Percentiles rank a stretch among this genome's conserved stretches.
These are phyloP conservation scores for Blastobotrys peoriensis DNA, from an alignment of 805 yeast species.

Conservation along the genomic window DNA sequence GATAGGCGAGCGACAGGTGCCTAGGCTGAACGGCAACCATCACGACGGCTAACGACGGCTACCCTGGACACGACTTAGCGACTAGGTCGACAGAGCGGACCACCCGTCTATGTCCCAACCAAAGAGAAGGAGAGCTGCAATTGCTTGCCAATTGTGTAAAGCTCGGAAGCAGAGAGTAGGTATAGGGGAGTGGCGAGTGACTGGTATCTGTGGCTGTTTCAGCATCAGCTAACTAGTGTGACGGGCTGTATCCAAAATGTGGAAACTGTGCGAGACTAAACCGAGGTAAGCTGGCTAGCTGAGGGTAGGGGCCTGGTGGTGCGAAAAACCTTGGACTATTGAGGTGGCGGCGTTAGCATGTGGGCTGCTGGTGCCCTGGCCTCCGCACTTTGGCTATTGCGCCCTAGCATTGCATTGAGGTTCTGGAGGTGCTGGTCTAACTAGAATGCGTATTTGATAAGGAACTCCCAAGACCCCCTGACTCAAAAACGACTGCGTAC, in stretches of 20 bases:
- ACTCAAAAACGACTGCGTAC: background rate
- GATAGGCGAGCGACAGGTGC: too few species aligned
- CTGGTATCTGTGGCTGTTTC: too few species aligned
- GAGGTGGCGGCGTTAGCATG: too few species aligned
- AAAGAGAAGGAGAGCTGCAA: slow-evolving; percentile 10
- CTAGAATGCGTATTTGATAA: slow-evolving; percentile 4
- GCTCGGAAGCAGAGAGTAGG: slow-evolving; percentile 12
- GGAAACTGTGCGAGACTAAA: slow-evolving; percentile 3
- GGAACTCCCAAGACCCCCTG: slow-evolving; percentile 1
- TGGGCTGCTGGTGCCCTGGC: too few species aligned
- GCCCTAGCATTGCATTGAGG: too few species aligned
- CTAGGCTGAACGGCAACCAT: too few species aligned
- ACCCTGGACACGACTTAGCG: too few species aligned
- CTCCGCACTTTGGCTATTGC: too few species aligned
- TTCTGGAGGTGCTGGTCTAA: too few species aligned
- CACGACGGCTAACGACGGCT: too few species aligned
- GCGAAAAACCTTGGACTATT: too few species aligned
- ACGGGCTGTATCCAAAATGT: slow-evolving; percentile 5
- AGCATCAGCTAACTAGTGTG: slow-evolving; percentile 3
- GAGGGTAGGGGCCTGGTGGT: background rate
- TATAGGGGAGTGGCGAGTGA: background rate
- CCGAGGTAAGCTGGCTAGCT: slow-evolving; percentile 5
- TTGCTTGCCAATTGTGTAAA: slow-evolving; percentile 14
- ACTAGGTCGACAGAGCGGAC: too few species aligned
- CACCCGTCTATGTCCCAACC: background rate